Base-by-base conservation (phyloP, 805 yeast species). In the Pichia paraexigua region DNA sequence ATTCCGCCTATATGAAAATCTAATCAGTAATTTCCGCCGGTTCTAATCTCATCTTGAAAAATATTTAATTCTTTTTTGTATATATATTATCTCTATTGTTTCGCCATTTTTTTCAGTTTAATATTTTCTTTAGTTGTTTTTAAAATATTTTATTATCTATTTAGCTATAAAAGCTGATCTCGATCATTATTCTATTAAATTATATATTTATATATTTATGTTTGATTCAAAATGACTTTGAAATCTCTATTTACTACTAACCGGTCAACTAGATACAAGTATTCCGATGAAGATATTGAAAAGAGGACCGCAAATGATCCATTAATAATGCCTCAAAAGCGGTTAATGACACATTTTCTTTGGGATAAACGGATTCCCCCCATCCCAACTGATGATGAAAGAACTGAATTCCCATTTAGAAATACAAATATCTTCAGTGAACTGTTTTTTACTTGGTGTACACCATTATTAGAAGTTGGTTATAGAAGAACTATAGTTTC, bases 401-500 rank as follows among this genome's bases (percentile, higher is more conserved):
- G 87, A 50, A 60, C 51, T 15, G 60, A 57, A 6, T 80, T 70
- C 60, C 86, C 85, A 0, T 68, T 63, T 48, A 53, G 58, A 28
- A 56, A 60, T 13, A 70, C 75, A 17, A 74, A 74, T 47, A 47
- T 71, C 17, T 49, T 80, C 12, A 71, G 74, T 15, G 67, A 67
- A 56, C 45, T 72, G 0, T 77, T 80, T 55, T 80, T 84, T 61
- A 72, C 82, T 74, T 87, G 95, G 94, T 70, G 85, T 40, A 49
- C 67, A 20, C 92, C 92, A 0, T 57, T 85, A 30, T 66, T 87
- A 71, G 67, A 68, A 22, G 76, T 77, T 9, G 94, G 95, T 10
- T 87, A 87, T 64, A 79, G 77, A 62, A 73, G 95, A 59, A 83
- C 89, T 0, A 69, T 87, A 46, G 80, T 78, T 49, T 82, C 86